A percentile compares a stretch with the other conserved stretches of the same genome.
Conservation (phyloP, 441 rosid species). For the Croton setiger region DNA sequence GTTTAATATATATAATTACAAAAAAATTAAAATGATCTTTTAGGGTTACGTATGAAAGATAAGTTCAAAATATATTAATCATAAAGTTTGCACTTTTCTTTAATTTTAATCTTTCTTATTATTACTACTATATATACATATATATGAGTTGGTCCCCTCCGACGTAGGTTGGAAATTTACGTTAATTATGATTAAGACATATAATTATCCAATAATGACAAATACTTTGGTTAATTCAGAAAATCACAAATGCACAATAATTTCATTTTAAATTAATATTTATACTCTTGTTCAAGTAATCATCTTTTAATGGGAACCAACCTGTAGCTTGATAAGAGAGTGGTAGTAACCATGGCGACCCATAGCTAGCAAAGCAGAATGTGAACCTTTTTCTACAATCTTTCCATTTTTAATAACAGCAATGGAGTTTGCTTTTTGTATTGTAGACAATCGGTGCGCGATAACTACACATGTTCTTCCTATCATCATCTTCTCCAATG, state of each 20-base stretch:
- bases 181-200: too few species aligned
- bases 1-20: background rate
- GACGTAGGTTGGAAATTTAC: background rate
- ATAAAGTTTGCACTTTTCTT: conserved; percentile 10
- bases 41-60: background rate
- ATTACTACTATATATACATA: too few species aligned
- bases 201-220: too few species aligned
- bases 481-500: conserved; percentile 44
- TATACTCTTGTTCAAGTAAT: too few species aligned
- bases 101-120: background rate
- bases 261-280: too few species aligned
- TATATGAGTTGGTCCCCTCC: conserved; percentile 14
- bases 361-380: conserved; percentile 29
- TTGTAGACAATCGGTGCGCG: conserved; percentile 44
- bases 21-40: background rate
- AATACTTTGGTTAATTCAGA: too few species aligned
- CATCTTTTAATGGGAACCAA: conserved; percentile 23
- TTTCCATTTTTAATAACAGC: conserved; percentile 42
- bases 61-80: background rate
- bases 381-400: conserved; percentile 50
- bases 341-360: conserved; percentile 38
- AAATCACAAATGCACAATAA: too few species aligned
- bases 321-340: conserved; percentile 42
- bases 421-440: conserved; percentile 37
- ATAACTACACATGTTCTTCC: conserved; percentile 44